Conservation (phyloP, 2,329 filamentous ascomycete species). For the Acarospora socialis region DNA sequence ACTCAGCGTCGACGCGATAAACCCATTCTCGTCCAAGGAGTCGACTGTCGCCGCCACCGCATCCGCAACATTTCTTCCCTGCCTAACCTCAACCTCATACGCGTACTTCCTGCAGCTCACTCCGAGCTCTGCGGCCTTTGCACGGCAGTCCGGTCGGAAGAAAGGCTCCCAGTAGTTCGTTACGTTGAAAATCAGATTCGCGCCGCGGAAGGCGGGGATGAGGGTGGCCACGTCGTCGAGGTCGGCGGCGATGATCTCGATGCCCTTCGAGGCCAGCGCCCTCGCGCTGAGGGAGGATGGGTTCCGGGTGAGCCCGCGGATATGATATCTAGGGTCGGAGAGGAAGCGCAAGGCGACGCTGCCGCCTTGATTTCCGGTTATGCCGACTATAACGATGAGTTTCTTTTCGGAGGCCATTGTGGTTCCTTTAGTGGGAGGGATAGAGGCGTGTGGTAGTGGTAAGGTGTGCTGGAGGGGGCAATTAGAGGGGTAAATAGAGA, state of each 20-base stretch:
- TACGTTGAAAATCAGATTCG: slow-evolving; percentile 39
- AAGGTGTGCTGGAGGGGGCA: too few species aligned
- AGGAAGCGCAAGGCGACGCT: slow-evolving; percentile 20
- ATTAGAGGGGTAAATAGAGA: too few species aligned
- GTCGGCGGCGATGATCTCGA: slow-evolving; percentile 19
- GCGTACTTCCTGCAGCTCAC: slow-evolving; percentile 31
- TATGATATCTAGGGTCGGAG: slow-evolving; percentile 16
- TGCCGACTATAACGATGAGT: not conserved
- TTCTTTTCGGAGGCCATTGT: too few species aligned
- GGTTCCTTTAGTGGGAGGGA: too few species aligned
- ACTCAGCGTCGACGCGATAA: slow-evolving; percentile 39
- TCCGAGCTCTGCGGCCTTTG: slow-evolving; percentile 25
- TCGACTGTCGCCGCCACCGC: slow-evolving; percentile 32
- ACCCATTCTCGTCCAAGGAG: slow-evolving; percentile 33
- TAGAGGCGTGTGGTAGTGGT: too few species aligned
- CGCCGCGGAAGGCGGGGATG: slow-evolving; percentile 24
- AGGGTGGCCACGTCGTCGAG: slow-evolving; percentile 20
- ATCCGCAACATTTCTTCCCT: slow-evolving; percentile 42
- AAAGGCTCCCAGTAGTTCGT: slow-evolving; percentile 44
- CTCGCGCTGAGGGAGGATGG: slow-evolving; percentile 15
- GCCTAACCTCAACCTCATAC: slow-evolving; percentile 35
- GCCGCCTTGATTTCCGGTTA: slow-evolving; percentile 15
- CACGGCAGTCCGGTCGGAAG: slow-evolving; percentile 30
- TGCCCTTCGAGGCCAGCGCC: slow-evolving; percentile 16
- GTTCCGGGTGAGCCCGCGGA: slow-evolving; percentile 23